Evolutionary conservation across 805 yeast species (phyloP).

Genomic region (Ogataea naganishii): DNA sequence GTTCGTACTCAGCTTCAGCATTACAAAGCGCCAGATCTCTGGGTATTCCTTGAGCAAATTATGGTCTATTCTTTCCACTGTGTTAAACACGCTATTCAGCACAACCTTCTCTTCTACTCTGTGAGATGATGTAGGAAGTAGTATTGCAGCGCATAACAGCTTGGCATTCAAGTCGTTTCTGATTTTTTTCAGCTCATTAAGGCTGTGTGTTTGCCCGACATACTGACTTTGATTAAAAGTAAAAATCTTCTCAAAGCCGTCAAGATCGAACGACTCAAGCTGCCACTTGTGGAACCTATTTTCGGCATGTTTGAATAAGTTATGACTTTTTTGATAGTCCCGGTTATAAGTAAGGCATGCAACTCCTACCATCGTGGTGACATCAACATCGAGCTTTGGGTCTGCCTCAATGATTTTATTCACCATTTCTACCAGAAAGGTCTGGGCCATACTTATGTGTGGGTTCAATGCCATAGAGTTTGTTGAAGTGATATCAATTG

Average conservation of each 20-base stretch:
- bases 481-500: conserved; percentile 21
- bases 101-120: conserved; percentile 7
- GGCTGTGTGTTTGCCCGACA: conserved; percentile 4
- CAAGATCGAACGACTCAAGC: conserved; percentile 21
- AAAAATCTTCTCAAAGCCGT: conserved; percentile 19
- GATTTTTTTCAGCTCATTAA: conserved; percentile 10
- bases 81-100: conserved; percentile 10
- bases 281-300: conserved; percentile 23
- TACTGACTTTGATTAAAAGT: background rate
- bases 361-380: conserved; percentile 20
- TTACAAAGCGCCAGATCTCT: conserved; percentile 22
- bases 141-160: conserved; percentile 19
- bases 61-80: conserved; percentile 11
- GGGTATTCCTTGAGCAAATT: conserved; percentile 15
- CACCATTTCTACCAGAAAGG: conserved; percentile 14
- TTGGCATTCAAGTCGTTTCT: conserved; percentile 20
- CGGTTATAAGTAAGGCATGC: conserved; percentile 17
- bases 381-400: conserved; percentile 12
- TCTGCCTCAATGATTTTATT: conserved; percentile 11
- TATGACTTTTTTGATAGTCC: conserved; percentile 14
- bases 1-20: conserved; percentile 16
- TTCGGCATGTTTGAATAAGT: conserved; percentile 19
- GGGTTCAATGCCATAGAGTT: conserved; percentile 13
- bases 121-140: conserved; percentile 13
- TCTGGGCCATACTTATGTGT: conserved; percentile 15